These are phyloP conservation scores for Austroboletus niveus DNA, from an alignment of 1,284 basidiomycete species.

Conservation along the genomic window DNA sequence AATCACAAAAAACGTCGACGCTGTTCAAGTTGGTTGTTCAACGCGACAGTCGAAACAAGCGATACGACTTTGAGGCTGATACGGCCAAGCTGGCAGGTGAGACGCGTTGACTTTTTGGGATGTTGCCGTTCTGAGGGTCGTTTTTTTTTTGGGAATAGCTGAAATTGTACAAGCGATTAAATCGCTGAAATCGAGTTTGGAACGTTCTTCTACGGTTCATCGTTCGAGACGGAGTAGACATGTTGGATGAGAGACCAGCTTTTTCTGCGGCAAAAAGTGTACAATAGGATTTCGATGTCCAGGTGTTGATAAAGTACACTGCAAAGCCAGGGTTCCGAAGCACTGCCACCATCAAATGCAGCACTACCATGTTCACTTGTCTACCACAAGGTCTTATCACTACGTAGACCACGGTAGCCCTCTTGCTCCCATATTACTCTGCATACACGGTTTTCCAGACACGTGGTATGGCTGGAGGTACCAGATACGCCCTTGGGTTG, in stretches of 20 bases:
- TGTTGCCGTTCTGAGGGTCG: too few species aligned
- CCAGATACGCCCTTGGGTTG: constrained; percentile 66
- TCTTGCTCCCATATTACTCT: constrained; percentile 54
- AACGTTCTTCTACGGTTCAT: constrained; percentile 56
- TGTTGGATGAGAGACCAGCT: constrained; percentile 25
- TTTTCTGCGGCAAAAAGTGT: too few species aligned
- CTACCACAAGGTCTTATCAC: constrained; percentile 61
- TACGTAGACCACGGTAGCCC: constrained; percentile 62
- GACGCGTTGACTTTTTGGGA: constrained; percentile 26
- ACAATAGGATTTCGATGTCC: too few species aligned
- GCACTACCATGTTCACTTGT: constrained; percentile 47
- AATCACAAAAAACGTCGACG: constrained; percentile 77
- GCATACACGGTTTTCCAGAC: constrained; percentile 74
- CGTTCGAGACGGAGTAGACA: constrained; percentile 58
- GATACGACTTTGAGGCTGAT: constrained; percentile 98
- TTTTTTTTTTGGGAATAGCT: constrained; percentile 34
- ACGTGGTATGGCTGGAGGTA: constrained; percentile 71
- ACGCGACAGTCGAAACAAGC: constrained; percentile 75
- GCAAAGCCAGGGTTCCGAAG: too few species aligned
- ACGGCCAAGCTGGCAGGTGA: constrained; percentile 75
- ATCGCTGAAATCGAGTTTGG: constrained; percentile 54
- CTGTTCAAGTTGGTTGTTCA: constrained; percentile 85
- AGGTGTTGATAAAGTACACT: too few species aligned
- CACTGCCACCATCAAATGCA: neutral
- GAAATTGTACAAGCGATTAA: constrained; percentile 73